These are phyloP conservation scores for Lecanicillium sp. DNA, from an alignment of 2,329 filamentous ascomycete genomes.

Conservation along the genomic window DNA sequence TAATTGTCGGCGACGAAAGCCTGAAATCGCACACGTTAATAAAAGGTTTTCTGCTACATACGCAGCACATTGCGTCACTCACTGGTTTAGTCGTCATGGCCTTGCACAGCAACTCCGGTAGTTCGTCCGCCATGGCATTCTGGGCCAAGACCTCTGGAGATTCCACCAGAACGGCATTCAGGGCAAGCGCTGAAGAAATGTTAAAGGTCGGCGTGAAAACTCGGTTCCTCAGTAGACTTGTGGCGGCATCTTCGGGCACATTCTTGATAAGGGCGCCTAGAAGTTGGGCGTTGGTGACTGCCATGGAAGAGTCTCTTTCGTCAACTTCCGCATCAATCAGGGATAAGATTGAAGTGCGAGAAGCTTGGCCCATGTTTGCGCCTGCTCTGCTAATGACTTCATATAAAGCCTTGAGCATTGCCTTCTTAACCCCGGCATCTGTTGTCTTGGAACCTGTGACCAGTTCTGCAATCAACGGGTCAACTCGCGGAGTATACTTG, in stretches of 20 bases:
- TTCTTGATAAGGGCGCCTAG: slow-evolving; percentile 87
- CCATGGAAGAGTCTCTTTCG: slow-evolving; percentile 69
- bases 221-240: slow-evolving; percentile 56
- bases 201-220: slow-evolving; percentile 73
- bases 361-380: slow-evolving; percentile 87
- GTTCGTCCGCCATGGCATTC: slow-evolving; percentile 62
- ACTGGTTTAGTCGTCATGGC: slow-evolving; percentile 74
- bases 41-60: neutral
- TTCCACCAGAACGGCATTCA: slow-evolving; percentile 85
- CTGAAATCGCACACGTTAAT: slow-evolving; percentile 33
- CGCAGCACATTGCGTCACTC: slow-evolving; percentile 37
- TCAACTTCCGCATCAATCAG: slow-evolving; percentile 83
- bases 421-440: slow-evolving; percentile 81
- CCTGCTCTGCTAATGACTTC: slow-evolving; percentile 96
- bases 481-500: slow-evolving; percentile 89
- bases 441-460: slow-evolving; percentile 89
- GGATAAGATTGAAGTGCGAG: slow-evolving; percentile 75
- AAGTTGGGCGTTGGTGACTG: slow-evolving; percentile 83
- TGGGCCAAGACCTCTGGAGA: slow-evolving; percentile 64
- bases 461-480: slow-evolving; percentile 85
- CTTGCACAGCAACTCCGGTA: slow-evolving; percentile 69
- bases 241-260: slow-evolving; percentile 65
- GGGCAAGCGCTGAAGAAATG: slow-evolving; percentile 72
- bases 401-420: slow-evolving; percentile 95
- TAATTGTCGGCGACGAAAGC: slow-evolving; percentile 83